Base-by-base conservation (phyloP, 352 stramenopile genomes). In the Thalassiosira mediterranea region DNA sequence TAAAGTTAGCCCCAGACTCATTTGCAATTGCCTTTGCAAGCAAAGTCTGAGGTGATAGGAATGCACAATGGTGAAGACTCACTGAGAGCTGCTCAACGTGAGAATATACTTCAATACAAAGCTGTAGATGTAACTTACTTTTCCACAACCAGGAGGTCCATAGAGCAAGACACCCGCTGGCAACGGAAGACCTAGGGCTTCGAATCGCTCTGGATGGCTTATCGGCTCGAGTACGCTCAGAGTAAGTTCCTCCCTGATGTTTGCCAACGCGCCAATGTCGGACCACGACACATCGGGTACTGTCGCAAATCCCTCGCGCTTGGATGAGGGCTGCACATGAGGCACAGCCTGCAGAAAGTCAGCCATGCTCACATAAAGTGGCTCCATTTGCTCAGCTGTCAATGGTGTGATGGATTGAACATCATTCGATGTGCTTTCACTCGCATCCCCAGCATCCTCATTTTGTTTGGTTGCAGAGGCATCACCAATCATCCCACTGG, bases 1-100 rank as follows among this genome's bases (percentile, higher is more conserved):
- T 99, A 66, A 99, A 99, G 81, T 99, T 99, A 11, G 97, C 97
- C 1, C 95, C 95, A 81, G 94, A 98, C 84, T 99, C 96, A 76
- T 98, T 97, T 13, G 97, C 97, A 70, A 99, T 98, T 0, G 97
- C 97, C 79, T 99, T 99, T 3, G 97, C 97, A 48, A 99, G 81
- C 46, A 99, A 85, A n/a, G 97, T 99, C 84, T 99, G 37, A 19
- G 7, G 11, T 53, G 10, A n/a, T 17, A 53, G 21, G 17, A 19
- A 53, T 17, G 5, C 44, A 26, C 15, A 15, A 46, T 46, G 8
- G 15, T 46, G 37, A 15, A 15, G 37, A n/a, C n/a, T n/a, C n/a
- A n/a, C n/a, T n/a, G n/a, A n/a, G n/a, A n/a, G n/a, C n/a, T n/a
- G n/a, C n/a, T n/a, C n/a, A n/a, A n/a, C n/a, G n/a, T n/a, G n/a